Conservation (phyloP, 805 yeast genomes). For the Teunomyces stri region DNA sequence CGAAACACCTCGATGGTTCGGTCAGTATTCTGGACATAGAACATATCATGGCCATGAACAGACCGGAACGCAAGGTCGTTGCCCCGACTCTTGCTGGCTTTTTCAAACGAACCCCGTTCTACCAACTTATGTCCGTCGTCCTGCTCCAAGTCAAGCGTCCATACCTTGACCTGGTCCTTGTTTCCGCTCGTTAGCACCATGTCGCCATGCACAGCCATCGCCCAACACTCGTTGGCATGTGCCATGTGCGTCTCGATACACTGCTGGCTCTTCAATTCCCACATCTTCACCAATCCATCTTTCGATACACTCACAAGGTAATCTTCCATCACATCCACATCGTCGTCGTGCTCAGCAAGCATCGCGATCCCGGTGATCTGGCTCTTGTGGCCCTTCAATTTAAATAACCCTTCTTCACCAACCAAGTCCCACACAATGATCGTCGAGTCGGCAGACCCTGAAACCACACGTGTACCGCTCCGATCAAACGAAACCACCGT, state of each 20-base stretch:
- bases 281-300: slow-evolving; percentile 87
- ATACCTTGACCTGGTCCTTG: slow-evolving; percentile 78
- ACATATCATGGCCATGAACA: slow-evolving; percentile 42
- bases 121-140: slow-evolving; percentile 48
- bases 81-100: slow-evolving; percentile 74
- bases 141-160: slow-evolving; percentile 63
- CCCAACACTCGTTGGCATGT: slow-evolving; percentile 93
- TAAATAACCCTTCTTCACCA: slow-evolving; percentile 83
- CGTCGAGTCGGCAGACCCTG: slow-evolving; percentile 84
- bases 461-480: slow-evolving; percentile 79
- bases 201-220: slow-evolving; percentile 48
- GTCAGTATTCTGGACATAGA: slow-evolving; percentile 77
- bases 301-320: slow-evolving; percentile 77
- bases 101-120: slow-evolving; percentile 67
- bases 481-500: slow-evolving; percentile 66
- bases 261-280: slow-evolving; percentile 90
- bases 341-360: slow-evolving; percentile 29
- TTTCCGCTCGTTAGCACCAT: slow-evolving; percentile 70
- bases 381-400: slow-evolving; percentile 85
- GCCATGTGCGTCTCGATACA: slow-evolving; percentile 95
- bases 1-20: slow-evolving; percentile 78
- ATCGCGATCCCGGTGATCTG: slow-evolving; percentile 76
- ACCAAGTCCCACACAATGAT: slow-evolving; percentile 94
- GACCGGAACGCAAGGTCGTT: slow-evolving; percentile 51
- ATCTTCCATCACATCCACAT: slow-evolving; percentile 56